Evolutionary conservation across 495 filamentous ascomycete genomes (phyloP), one percentile per base, ranked within the genome.

Genomic region (Penicillium ucsense): DNA sequence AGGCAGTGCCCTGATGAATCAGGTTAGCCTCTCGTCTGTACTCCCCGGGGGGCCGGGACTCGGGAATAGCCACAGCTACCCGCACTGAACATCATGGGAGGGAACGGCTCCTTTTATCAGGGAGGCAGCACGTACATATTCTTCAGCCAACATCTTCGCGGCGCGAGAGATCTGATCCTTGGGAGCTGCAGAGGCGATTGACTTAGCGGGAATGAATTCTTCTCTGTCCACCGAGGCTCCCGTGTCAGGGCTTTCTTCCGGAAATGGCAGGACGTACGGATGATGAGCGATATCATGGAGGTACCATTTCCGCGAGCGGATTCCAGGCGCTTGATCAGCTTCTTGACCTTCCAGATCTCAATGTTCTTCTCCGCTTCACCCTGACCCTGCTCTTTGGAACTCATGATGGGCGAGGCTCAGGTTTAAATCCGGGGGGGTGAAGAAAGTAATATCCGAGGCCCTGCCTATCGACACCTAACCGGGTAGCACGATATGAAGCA

Each of bases 141-240:
- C 91, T 95, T 98, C 92, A 71, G 92, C 92, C 81, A 98, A 84
- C 92, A 98, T 98, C 78, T 95, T 95, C 36, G 94, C 88, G 35
- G 88, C 88, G 50, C 92, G 82, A 8, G 94, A 96, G 43, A 98
- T 79, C 69, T 98, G 92, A 69, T 96, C 92, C 81, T 96, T 98
- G 43, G 92, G 92, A 40, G 92, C 87, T 94, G 31, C 20, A 45
- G 46, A 32, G 34, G 10, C 44, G 6, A 20, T 20, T 20, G 20
- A 35, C 45, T 65, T 52, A 67, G 55, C 43, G 41, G 29, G 7
- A 30, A 31, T 31, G 8, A 30, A 32, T 3, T 44, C 31, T 32
- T n/a, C 10, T 29, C n/a, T 0, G 11, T 28, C 8, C 2, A 5
- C 11, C 35, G 31, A 37, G 10, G 6, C 36, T 11, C 28, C 10